Conservation (phyloP, 768 basidiomycete species). For the Mycena belliarum region DNA sequence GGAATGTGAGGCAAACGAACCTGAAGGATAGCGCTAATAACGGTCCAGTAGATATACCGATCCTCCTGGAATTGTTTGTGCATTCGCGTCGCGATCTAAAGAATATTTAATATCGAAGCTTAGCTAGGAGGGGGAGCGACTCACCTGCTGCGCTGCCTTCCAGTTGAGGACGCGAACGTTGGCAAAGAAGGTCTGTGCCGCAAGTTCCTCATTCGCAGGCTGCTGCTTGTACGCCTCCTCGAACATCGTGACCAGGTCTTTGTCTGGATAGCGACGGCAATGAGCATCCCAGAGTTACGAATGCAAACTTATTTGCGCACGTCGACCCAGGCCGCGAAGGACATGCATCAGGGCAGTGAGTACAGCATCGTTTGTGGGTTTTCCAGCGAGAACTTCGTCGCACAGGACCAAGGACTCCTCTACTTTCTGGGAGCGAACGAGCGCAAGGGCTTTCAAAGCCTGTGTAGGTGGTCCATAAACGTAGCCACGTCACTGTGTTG, state of each 20-base stretch:
- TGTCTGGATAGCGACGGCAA: conserved; percentile 44
- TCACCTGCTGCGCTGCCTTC: conserved; percentile 84
- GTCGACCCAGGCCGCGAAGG: conserved; percentile 74
- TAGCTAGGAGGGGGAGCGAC: conserved; percentile 9
- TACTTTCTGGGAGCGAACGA: conserved; percentile 82
- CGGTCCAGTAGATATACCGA: conserved; percentile 81
- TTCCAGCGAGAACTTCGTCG: conserved; percentile 75
- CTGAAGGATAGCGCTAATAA: conserved; percentile 80
- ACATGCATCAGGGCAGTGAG: conserved; percentile 85
- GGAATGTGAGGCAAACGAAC: conserved; percentile 33
- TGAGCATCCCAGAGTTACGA: too few relatives aligned
- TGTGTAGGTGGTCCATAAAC: conserved; percentile 30
- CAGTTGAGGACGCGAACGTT: conserved; percentile 78
- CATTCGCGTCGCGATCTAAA: conserved; percentile 76
- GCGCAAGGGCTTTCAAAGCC: conserved; percentile 84
- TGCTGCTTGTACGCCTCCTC: conserved; percentile 84
- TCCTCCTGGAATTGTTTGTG: conserved; percentile 84
- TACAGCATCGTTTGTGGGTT: conserved; percentile 72
- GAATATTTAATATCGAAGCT: background rate
- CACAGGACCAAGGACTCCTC: conserved; percentile 79
- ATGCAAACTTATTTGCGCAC: too few relatives aligned
- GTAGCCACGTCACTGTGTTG: conserved; percentile 21
- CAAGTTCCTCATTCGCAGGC: conserved; percentile 81
- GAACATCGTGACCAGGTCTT: conserved; percentile 82
- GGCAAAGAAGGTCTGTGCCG: conserved; percentile 82